Evolutionary conservation across 148 eudicot genomes (phyloP).

Genomic region (Drosera capensis): DNA sequence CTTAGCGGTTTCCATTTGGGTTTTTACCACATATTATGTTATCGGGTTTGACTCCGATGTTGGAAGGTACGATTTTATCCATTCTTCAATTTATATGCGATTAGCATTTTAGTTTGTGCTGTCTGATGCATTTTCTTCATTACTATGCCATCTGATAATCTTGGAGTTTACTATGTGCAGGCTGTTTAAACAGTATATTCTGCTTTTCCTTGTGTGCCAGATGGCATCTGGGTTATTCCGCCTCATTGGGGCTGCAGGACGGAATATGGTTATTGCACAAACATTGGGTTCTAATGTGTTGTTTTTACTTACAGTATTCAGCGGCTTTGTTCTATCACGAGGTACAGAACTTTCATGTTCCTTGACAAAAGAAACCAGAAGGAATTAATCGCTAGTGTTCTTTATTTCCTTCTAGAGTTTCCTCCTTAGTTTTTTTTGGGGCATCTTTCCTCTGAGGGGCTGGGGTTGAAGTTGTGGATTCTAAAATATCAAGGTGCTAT

Average conservation of each 20-base stretch:
- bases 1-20: conserved; percentile 16
- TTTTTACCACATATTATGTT: conserved; percentile 17
- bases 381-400: background rate
- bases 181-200: conserved; percentile 22
- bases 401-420: no score
- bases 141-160: background rate
- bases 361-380: background rate
- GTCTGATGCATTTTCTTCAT: background rate
- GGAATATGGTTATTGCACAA: conserved; percentile 25
- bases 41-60: conserved; percentile 25
- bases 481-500: no score
- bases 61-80: background rate
- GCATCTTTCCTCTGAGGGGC: no score
- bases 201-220: conserved; percentile 20
- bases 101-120: background rate
- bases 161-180: conserved; percentile 2
- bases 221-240: conserved; percentile 29
- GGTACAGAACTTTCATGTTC: background rate
- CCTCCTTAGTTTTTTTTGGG: no score
- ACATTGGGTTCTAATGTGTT: conserved; percentile 20
- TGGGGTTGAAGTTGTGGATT: no score
- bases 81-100: background rate
- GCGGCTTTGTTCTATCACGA: conserved; percentile 22
- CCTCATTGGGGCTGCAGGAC: conserved; percentile 17
- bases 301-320: conserved; percentile 9